phyloP scores from a whole-genome alignment of 2,329 filamentous ascomycete genomes.

The Aspergillus luchuensis region DNA sequence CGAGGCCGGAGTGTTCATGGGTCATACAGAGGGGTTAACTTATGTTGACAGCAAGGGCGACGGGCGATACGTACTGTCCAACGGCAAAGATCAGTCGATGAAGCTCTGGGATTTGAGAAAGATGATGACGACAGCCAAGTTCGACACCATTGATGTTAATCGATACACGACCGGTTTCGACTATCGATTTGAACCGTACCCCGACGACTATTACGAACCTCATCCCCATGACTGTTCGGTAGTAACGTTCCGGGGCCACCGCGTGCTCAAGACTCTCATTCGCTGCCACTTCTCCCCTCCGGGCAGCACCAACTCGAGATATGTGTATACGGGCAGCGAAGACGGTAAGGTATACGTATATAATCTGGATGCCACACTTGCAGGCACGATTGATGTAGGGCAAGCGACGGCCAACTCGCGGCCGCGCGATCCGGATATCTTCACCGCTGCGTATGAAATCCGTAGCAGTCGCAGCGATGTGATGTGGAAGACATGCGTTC shows the following conservation, averaged over 20 bases:
- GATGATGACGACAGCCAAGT: slow-evolving; percentile 72
- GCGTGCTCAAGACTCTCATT: slow-evolving; percentile 85
- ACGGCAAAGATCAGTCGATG: slow-evolving; percentile 95
- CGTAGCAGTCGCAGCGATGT: slow-evolving; percentile 53
- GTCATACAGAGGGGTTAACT: slow-evolving; percentile 66
- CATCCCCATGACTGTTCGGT: slow-evolving; percentile 87
- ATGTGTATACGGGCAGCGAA: slow-evolving; percentile 89
- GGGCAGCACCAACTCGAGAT: slow-evolving; percentile 80
- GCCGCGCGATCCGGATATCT: slow-evolving; percentile 55
- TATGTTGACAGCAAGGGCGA: slow-evolving; percentile 82
- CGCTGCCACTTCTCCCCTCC: slow-evolving; percentile 93
- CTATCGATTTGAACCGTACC: slow-evolving; percentile 61
- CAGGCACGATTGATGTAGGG: slow-evolving; percentile 75
- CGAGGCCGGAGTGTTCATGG: slow-evolving; percentile 65
- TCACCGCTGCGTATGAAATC: slow-evolving; percentile 59
- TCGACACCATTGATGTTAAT: slow-evolving; percentile 55
- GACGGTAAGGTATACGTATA: slow-evolving; percentile 90
- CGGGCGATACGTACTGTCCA: slow-evolving; percentile 84
- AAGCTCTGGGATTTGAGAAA: slow-evolving; percentile 95
- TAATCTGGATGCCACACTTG: slow-evolving; percentile 87
- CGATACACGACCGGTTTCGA: slow-evolving; percentile 63
- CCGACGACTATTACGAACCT: slow-evolving; percentile 57
- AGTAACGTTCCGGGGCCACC: slow-evolving; percentile 90
- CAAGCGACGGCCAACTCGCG: slow-evolving; percentile 66
- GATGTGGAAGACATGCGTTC: slow-evolving; percentile 74